Evolutionary conservation across 805 yeast genomes (phyloP).

Genomic region (Starmerella powellii): DNA sequence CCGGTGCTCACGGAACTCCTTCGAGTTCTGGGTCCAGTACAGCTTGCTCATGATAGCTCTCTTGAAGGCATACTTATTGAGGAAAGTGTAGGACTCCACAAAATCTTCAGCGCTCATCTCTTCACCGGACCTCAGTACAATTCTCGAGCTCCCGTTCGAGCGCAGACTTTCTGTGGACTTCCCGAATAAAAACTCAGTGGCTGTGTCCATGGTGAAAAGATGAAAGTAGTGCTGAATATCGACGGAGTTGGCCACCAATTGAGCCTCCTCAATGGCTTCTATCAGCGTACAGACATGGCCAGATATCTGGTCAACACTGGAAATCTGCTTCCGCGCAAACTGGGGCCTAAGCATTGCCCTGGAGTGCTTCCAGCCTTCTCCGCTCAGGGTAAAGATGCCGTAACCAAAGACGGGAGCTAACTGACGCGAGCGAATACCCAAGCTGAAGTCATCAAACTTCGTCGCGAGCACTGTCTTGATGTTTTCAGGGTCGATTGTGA

Average conservation of each 20-base stretch:
- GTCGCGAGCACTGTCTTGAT: constrained; percentile 26
- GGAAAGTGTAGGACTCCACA: constrained; percentile 13
- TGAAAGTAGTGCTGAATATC: constrained; percentile 19
- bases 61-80: constrained; percentile 4
- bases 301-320: constrained; percentile 25
- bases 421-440: constrained; percentile 26
- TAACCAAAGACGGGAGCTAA: constrained; percentile 28
- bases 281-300: constrained; percentile 23
- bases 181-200: constrained; percentile 24
- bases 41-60: constrained; percentile 6
- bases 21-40: constrained; percentile 8
- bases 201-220: constrained; percentile 23
- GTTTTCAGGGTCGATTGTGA: constrained; percentile 26
- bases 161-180: constrained; percentile 7
- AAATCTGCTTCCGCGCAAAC: constrained; percentile 28
- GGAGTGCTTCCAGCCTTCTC: constrained; percentile 31
- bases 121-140: constrained; percentile 6
- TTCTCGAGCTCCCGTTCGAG: neutral
- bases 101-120: constrained; percentile 21
- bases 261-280: constrained; percentile 1
- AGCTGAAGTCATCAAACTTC: constrained; percentile 26
- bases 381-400: constrained; percentile 31
- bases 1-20: constrained; percentile 30
- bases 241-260: constrained; percentile 1
- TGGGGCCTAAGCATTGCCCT: constrained; percentile 31